phyloP scores from a whole-genome alignment of 169 alveolate genomes.

The Cryptosporidium tyzzeri region DNA sequence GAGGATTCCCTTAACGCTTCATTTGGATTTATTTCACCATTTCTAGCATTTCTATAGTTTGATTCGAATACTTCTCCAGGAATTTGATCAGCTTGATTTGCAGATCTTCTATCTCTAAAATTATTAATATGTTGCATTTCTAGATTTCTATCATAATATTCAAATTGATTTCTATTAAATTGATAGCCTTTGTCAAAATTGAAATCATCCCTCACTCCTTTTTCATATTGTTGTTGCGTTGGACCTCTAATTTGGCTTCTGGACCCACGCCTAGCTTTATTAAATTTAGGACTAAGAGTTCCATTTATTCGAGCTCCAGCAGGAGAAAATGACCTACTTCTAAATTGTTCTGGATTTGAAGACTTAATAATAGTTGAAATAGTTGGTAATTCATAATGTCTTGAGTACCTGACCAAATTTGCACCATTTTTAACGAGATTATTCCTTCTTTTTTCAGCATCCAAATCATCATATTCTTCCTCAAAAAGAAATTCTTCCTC shows the following conservation, averaged over 20 bases:
- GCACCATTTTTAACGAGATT: conserved; percentile 53
- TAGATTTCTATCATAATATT: not conserved
- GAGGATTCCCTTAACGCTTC: not conserved
- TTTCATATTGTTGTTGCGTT: not conserved
- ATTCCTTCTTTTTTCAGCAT: conserved; percentile 59
- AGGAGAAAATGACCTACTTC: conserved; percentile 69
- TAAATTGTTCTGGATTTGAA: conserved; percentile 68
- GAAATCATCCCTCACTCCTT: not conserved
- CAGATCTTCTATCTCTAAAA: not conserved
- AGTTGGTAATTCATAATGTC: conserved; percentile 70
- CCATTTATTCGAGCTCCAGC: not conserved
- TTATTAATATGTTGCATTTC: not conserved
- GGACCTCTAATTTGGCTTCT: not conserved
- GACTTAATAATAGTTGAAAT: conserved; percentile 64
- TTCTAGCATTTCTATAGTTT: not conserved
- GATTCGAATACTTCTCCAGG: not conserved
- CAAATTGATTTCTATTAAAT: not conserved
- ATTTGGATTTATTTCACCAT: not conserved
- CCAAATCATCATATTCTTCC: conserved; percentile 54
- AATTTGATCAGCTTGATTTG: not conserved
- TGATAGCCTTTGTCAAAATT: not conserved
- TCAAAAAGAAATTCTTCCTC: conserved; percentile 67
- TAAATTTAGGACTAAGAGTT: not conserved
- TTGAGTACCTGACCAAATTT: conserved; percentile 57
- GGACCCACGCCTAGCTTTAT: not conserved